Conservation (phyloP, 2,329 filamentous ascomycete species). For the Sporothrix luriei region DNA sequence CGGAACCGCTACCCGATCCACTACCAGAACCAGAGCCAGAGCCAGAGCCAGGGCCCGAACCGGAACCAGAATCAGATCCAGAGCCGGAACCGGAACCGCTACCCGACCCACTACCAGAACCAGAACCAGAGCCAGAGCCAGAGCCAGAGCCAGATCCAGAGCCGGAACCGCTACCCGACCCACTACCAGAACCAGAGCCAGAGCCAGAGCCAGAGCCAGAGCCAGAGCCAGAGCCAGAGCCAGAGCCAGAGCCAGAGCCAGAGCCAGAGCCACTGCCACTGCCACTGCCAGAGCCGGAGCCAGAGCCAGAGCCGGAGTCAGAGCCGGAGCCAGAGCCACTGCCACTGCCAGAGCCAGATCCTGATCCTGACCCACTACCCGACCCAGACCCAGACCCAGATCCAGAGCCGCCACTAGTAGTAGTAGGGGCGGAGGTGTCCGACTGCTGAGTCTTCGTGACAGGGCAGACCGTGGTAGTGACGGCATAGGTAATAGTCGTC, state of each 20-base stretch:
- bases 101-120: background rate
- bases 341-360: too few species aligned
- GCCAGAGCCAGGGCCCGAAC: background rate
- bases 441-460: slow-evolving; percentile 38
- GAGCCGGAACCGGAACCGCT: too few species aligned
- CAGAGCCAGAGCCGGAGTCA: too few species aligned
- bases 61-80: too few species aligned
- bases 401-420: background rate
- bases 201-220: background rate
- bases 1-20: too few species aligned
- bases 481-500: slow-evolving; percentile 40
- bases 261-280: too few species aligned
- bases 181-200: background rate
- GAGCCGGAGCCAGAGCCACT: too few species aligned
- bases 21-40: slow-evolving; percentile 8
- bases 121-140: background rate
- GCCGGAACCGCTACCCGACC: background rate
- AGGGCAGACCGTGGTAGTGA: slow-evolving; percentile 49
- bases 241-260: background rate
- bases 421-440: slow-evolving; percentile 14
- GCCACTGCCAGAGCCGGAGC: background rate
- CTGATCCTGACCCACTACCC: too few species aligned
- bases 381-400: background rate
- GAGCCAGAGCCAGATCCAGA: background rate
- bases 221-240: background rate